Evolutionary conservation across 2,329 filamentous ascomycete species (phyloP).

Genomic region (Beauveria brongniartii): DNA sequence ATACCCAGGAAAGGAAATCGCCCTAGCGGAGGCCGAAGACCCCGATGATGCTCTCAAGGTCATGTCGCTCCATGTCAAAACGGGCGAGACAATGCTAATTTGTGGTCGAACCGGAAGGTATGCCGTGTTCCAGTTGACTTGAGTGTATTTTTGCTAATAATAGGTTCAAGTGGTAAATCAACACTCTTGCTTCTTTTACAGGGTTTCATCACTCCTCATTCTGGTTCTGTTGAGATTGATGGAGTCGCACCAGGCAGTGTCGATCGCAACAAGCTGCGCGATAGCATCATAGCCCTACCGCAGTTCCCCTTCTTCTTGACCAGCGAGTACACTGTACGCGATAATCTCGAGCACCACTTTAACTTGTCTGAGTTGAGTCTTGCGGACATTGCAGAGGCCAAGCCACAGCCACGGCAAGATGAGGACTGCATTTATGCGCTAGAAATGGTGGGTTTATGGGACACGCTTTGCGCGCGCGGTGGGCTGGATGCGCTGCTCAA

Average conservation of each 20-base stretch:
- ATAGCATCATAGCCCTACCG: background rate
- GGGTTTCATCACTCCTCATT: background rate
- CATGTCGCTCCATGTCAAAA: background rate
- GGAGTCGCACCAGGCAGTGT: background rate
- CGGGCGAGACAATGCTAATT: background rate
- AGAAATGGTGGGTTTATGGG: slow-evolving; percentile 6
- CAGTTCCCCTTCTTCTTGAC: slow-evolving; percentile 5
- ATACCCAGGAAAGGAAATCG: background rate
- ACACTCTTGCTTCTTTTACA: background rate
- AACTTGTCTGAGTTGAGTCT: background rate
- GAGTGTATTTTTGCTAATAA: background rate
- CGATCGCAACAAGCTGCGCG: background rate
- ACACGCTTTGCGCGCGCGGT: background rate
- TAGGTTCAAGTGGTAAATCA: background rate
- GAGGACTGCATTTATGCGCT: slow-evolving; percentile 3
- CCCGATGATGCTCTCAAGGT: background rate
- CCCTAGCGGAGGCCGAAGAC: background rate
- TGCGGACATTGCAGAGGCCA: background rate
- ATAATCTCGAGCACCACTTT: slow-evolving; percentile 5
- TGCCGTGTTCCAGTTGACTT: background rate
- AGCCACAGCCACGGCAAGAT: background rate
- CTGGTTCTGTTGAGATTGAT: background rate
- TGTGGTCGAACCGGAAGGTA: slow-evolving; percentile 8
- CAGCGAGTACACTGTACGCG: slow-evolving; percentile 1
- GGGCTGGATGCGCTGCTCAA: slow-evolving; percentile 6